Base-by-base conservation (phyloP, 2,329 filamentous ascomycete genomes). In the Colletotrichum destructivum region DNA sequence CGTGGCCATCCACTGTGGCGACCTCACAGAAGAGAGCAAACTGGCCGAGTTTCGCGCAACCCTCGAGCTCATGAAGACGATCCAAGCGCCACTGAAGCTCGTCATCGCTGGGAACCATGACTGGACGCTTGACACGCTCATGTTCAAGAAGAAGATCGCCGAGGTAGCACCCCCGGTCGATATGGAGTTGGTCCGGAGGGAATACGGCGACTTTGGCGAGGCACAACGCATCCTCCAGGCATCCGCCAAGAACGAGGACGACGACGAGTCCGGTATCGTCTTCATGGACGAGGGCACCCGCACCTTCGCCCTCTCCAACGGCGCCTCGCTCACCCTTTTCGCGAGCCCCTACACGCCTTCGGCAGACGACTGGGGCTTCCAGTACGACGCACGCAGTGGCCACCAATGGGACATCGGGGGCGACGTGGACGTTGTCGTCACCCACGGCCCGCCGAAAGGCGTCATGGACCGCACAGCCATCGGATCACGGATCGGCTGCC, bases 91-190 rank as follows among this genome's bases (percentile, higher is more conserved):
- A 0, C 76, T 87, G 4, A 88, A 88, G 66, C 75, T 88, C 1
- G 78, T 84, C 8, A 88, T 89, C 54, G 81, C 86, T 2, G 86
- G 87, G 1, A 88, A 88, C 62, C 86, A 88, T 70, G 86, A 89
- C 70, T 86, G 86, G 51, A 83, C 80, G 0, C 76, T 85, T 2
- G 82, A 85, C 42, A 46, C 6, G 12, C 51, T 57, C 2, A 35
- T 51, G 11, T 61, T 57, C 46, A 15, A 18, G 12, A 35, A 12
- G 6, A 46, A 59, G 23, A 54, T 60, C 18, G 69, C 57, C 12
- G 55, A 68, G 18, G 51, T 47, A 23, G 18, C 42, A 9, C 44
- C 38, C 18, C n/a, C 56, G n/a, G 47, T 74, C 8, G 23, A 21
- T 2, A 18, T 62, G 21, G 57, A 23, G 26, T 63, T 78, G 6